These are phyloP conservation scores for Hyaloscypha hepaticicola DNA, from an alignment of 495 filamentous ascomycete genomes.

Conservation along the genomic window DNA sequence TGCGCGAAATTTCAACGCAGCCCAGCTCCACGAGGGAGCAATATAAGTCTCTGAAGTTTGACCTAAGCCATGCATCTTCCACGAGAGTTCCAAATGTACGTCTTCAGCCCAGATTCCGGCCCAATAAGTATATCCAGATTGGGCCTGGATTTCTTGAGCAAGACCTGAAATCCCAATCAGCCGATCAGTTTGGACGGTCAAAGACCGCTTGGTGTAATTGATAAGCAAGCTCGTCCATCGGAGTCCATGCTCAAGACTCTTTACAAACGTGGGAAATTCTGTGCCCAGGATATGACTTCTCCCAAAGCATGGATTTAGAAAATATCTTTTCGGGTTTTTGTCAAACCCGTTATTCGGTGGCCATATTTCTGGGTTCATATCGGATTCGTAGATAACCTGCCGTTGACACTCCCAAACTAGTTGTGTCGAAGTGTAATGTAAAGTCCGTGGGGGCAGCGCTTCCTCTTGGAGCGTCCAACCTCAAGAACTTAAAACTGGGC, in stretches of 20 bases:
- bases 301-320: neutral
- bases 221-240: neutral
- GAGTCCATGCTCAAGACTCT: neutral
- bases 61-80: neutral
- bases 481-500: neutral
- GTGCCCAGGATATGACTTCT: neutral
- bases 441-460: neutral
- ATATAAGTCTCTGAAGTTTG: neutral
- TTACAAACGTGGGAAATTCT: neutral
- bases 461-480: neutral
- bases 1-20: neutral
- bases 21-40: slow-evolving; percentile 15
- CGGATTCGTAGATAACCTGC: neutral
- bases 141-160: slow-evolving; percentile 1
- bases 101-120: slow-evolving; percentile 11
- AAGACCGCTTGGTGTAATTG: neutral
- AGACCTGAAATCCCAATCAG: neutral
- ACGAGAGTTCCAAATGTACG: neutral
- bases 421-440: neutral
- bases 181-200: neutral
- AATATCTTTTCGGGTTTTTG: neutral
- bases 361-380: neutral
- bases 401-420: neutral
- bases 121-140: slow-evolving; percentile 2
- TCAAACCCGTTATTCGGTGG: neutral